Base-by-base conservation (phyloP, 1,284 basidiomycete species). In the Cryptococcus amylolentus region DNA sequence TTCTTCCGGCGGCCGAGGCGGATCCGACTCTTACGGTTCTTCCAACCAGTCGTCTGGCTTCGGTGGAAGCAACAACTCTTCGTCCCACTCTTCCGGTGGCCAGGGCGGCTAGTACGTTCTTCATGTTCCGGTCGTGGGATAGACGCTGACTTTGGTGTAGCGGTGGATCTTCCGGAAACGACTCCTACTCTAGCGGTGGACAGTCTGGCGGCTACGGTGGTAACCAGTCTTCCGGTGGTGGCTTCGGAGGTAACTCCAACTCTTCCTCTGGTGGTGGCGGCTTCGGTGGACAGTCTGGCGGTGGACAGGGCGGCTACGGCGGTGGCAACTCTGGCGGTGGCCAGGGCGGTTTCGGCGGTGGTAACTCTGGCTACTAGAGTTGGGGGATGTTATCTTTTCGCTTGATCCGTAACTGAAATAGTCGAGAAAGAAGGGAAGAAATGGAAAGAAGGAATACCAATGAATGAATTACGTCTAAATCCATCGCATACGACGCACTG, bases 21-120 rank as follows among this genome's bases (percentile, higher is more conserved):
- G 54, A 5, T 18, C 18, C 27, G 46, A 48, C 46, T 48, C 46
- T 16, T 48, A 48, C 23, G 55, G 55, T 40, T 56, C 51, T 47
- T 31, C 27, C 37, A 43, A 43, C 43, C 26, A 27, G 13, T 31
- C 27, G 8, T 43, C 44, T 40, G 37, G 38, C 31, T 40, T 40
- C 14, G 51, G 40, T 18, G 51, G 51, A 8, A 35, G 10, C 31
- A 35, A 35, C 31, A 35, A 10, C 31, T 35, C 31, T 35, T 35
- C 31, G 6, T 23, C 23, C 23, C 23, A 23, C 23, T 23, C 23
- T 23, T 23, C 23, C 3, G 23, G 23, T 23, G 23, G 23, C 23
- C 23, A 23, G 23, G 31, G 31, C 10, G 31, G 31, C 31, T 35
- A 35, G 31, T 35, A 35, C 31, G 31, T 35, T 10, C 31, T 35